A percentile compares a stretch with the other conserved stretches of the same genome.
Conservation (phyloP, 768 basidiomycete genomes). For the Favolaschia claudopus region DNA sequence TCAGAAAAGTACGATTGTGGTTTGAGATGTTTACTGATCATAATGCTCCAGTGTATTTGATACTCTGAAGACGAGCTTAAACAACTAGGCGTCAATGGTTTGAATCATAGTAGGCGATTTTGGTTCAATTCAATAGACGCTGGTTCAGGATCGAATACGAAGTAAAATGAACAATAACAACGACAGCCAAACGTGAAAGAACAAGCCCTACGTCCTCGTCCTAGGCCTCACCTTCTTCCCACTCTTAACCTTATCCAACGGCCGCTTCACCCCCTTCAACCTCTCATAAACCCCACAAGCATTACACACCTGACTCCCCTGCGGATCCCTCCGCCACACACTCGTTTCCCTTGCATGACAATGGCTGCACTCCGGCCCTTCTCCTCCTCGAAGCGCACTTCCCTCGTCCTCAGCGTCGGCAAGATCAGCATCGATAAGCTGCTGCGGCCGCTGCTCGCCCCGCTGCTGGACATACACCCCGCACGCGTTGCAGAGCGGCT, state of each 20-base stretch:
- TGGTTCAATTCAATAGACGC: too few species aligned
- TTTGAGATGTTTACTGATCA: too few species aligned
- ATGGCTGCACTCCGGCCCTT: neutral
- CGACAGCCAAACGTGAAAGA: too few species aligned
- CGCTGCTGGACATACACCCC: slow-evolving; percentile 1
- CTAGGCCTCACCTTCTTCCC: neutral
- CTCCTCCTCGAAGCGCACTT: neutral
- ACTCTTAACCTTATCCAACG: slow-evolving; percentile 2
- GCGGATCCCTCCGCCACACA: neutral
- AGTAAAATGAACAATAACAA: too few species aligned
- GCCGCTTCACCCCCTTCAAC: neutral
- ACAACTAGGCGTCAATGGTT: too few species aligned
- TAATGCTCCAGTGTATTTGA: too few species aligned
- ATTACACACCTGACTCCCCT: neutral
- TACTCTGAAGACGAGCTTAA: too few species aligned
- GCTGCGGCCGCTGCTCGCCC: neutral
- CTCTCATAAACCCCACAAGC: slow-evolving; percentile 6
- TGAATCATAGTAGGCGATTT: too few species aligned
- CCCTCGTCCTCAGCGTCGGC: neutral
- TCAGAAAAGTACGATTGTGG: too few species aligned
- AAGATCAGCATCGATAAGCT: neutral
- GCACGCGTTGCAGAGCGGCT: slow-evolving; percentile 5
- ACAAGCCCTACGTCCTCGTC: too few species aligned
- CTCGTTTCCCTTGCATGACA: slow-evolving; percentile 1
- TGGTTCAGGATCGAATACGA: too few species aligned